Base-by-base conservation (phyloP, 345 rosid species). In the Heritiera fomes region DNA sequence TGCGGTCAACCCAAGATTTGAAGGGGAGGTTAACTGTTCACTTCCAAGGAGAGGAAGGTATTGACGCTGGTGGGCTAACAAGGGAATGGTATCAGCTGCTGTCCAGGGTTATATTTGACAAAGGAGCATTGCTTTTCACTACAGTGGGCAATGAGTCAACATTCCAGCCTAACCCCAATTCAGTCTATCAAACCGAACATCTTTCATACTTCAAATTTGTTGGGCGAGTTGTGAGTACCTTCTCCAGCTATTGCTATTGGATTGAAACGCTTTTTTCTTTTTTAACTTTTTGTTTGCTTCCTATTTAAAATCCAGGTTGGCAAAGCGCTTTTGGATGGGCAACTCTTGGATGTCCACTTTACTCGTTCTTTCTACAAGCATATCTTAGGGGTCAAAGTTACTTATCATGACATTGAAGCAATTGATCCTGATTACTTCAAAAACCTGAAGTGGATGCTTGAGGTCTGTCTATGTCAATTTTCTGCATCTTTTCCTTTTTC, bases 11-110 rank as follows among this genome's bases (percentile, higher is more conserved):
- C 66, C 90, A 86, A 75, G 98, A 96, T 84, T 81, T 96, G 85
- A 96, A 91, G 86, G 99, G 99, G 79, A 88, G 99, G 84, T 80
- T 93, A 83, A 96, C 93, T 55, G 97, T 96, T 73, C 91, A 93
- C 77, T 96, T 96, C 85, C 99, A 96, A 88, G 97, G 98, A 78
- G 98, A 96, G 84, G 97, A 93, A 87, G 99, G 99, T 63, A 93
- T 96, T 82, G 99, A 96, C 87, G 99, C 99, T 0, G 98, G 99
- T 84, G 99, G 99, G 72, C 98, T 96, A 81, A 93, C 99, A 64
- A 91, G 99, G 89, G 99, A 96, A 86, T 96, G 99, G 99, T 96
- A 96, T 86, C 99, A 96, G 84, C 84, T 93, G 78, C 80, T 96
- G 73, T 96, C 99, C 79, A 89, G 98, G 84, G 98, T 96, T 85